These are phyloP conservation scores for Cryoendolithus antarcticus DNA, from an alignment of 2,329 filamentous ascomycete genomes.

Conservation along the genomic window DNA sequence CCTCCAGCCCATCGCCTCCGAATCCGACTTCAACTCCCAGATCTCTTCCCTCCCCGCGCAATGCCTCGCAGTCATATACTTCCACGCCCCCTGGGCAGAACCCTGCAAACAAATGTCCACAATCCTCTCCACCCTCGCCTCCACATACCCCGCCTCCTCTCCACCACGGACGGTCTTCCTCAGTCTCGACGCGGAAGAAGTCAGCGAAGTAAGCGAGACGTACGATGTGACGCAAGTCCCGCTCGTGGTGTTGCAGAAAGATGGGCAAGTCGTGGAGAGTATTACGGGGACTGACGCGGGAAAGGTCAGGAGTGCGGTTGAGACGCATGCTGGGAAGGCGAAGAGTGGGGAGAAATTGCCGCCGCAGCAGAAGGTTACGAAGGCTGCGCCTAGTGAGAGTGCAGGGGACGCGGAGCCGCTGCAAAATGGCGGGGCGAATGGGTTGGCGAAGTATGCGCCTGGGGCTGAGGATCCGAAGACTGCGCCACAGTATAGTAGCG, in stretches of 20 bases:
- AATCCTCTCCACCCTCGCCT: slow-evolving; percentile 73
- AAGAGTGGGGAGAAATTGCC: slow-evolving; percentile 26
- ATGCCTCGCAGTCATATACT: slow-evolving; percentile 74
- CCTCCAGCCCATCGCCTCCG: slow-evolving; percentile 63
- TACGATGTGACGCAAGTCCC: slow-evolving; percentile 95
- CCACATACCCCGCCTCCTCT: slow-evolving; percentile 62
- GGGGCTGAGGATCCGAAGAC: slow-evolving; percentile 29
- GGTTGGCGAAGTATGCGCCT: slow-evolving; percentile 35
- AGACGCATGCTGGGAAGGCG: slow-evolving; percentile 56
- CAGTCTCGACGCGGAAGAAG: slow-evolving; percentile 84
- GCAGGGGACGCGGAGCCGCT: slow-evolving; percentile 5
- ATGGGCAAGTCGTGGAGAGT: slow-evolving; percentile 64
- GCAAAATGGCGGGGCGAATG: slow-evolving; percentile 18
- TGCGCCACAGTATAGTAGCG: slow-evolving; percentile 35
- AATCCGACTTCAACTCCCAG: slow-evolving; percentile 60
- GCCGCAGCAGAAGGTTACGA: slow-evolving; percentile 31
- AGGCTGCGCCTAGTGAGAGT: slow-evolving; percentile 28
- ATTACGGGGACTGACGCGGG: slow-evolving; percentile 82
- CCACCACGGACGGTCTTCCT: slow-evolving; percentile 67
- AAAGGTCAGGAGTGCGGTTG: slow-evolving; percentile 74
- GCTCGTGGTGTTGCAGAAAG: slow-evolving; percentile 72
- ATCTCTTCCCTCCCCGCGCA: slow-evolving; percentile 53
- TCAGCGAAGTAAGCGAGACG: slow-evolving; percentile 78
- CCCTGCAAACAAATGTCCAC: slow-evolving; percentile 90
- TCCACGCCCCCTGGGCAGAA: slow-evolving; percentile 93